Conservation (phyloP, 768 basidiomycete genomes). For the Phaeotremella fagi region DNA sequence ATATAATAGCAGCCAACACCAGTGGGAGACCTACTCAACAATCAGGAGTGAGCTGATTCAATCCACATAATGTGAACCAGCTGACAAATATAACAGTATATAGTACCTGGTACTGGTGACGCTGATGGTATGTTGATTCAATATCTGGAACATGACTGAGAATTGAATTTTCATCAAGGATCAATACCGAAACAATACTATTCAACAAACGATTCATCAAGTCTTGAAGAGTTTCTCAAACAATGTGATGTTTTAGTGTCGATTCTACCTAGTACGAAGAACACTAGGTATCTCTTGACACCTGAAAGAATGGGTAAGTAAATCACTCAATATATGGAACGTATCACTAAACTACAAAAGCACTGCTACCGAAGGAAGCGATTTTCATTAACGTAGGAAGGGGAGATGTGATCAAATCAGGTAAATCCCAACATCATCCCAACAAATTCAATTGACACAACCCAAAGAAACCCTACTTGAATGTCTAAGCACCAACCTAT, state of each 20-base stretch:
- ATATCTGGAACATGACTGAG: not conserved
- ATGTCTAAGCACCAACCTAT: constrained; percentile 27
- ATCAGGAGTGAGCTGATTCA: constrained; percentile 29
- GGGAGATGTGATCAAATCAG: constrained; percentile 45
- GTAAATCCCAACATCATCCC: constrained; percentile 13
- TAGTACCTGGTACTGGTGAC: constrained; percentile 46
- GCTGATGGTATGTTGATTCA: constrained; percentile 24
- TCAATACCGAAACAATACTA: constrained; percentile 41
- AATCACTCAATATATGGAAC: not conserved
- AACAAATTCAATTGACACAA: not conserved
- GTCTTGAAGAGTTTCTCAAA: constrained; percentile 35
- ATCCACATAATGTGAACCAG: not conserved
- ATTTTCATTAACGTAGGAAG: constrained; percentile 49
- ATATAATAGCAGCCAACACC: constrained; percentile 46
- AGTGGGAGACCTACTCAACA: constrained; percentile 35
- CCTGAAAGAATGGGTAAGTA: constrained; percentile 35
- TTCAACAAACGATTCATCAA: constrained; percentile 23
- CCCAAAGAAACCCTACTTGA: constrained; percentile 29
- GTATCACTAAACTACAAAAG: constrained; percentile 7
- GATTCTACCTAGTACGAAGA: constrained; percentile 37
- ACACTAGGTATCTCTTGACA: constrained; percentile 34
- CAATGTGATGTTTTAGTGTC: constrained; percentile 40
- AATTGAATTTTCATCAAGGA: constrained; percentile 12
- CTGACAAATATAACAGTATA: constrained; percentile 24
- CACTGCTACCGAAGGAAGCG: constrained; percentile 40